These are phyloP conservation scores for Ceratocystis cacaofunesta DNA, from an alignment of 2,329 filamentous ascomycete genomes.

Conservation along the genomic window DNA sequence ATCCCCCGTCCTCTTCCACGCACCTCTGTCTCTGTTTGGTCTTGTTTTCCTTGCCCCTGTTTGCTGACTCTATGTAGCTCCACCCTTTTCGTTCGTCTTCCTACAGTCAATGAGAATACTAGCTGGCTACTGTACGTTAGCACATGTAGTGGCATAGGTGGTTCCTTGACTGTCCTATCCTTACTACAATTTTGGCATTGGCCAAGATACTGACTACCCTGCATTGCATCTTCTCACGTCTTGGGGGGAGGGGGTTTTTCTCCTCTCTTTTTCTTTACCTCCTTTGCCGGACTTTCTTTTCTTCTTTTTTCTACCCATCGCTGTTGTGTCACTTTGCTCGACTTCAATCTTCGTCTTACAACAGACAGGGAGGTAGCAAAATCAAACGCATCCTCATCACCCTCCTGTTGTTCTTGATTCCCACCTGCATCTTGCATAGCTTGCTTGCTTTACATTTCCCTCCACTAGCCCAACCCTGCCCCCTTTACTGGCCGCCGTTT, in stretches of 20 bases:
- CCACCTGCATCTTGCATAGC: background rate
- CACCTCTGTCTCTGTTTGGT: background rate
- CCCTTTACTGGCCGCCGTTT: background rate
- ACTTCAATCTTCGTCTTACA: background rate
- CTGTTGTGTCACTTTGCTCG: background rate
- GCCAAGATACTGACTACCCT: background rate
- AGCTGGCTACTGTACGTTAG: background rate
- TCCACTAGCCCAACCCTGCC: conserved; percentile 4
- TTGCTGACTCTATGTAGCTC: background rate
- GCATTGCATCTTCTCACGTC: background rate
- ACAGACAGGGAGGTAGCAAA: background rate
- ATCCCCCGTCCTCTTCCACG: background rate
- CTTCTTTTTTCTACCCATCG: background rate
- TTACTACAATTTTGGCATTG: background rate
- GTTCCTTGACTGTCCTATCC: background rate
- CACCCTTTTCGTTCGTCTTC: background rate
- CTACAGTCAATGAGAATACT: background rate
- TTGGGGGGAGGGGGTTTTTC: background rate
- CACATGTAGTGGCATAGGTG: background rate
- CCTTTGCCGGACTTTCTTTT: background rate
- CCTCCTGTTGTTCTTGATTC: background rate
- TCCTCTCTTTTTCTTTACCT: background rate
- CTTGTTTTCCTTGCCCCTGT: background rate
- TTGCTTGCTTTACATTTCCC: background rate
- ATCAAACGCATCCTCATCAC: background rate